Evolutionary conservation across 495 filamentous ascomycete species (phyloP).

Genomic region (Podospora pseudocomata): DNA sequence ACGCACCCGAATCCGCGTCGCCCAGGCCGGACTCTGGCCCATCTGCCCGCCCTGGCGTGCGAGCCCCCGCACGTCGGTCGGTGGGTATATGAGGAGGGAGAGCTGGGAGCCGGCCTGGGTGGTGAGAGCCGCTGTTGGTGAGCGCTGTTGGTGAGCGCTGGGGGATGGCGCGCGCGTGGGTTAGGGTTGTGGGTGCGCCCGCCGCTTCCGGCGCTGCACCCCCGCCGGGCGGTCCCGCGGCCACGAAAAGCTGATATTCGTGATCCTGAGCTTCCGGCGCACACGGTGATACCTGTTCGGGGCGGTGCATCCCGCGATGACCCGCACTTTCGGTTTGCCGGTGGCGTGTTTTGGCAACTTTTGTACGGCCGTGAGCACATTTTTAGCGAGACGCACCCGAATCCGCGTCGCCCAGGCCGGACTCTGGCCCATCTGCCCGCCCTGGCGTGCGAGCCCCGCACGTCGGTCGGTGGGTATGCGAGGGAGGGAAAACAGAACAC

Average conservation of each 20-base stretch:
- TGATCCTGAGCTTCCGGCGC: not conserved
- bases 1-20: slow-evolving; percentile 14
- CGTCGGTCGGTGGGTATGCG: slow-evolving; percentile 17
- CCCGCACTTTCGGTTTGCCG: not conserved
- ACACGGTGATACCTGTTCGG: not conserved
- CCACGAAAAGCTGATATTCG: not conserved
- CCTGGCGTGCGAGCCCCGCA: slow-evolving; percentile 10
- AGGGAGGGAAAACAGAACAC: not conserved
- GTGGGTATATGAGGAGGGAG: slow-evolving; percentile 17
- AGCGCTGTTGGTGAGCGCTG: too few species aligned
- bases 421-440: slow-evolving; percentile 6
- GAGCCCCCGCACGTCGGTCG: slow-evolving; percentile 9
- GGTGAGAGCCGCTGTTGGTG: too few species aligned
- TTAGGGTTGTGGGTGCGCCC: too few species aligned
- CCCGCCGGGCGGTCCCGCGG: too few species aligned
- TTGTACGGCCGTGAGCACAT: slow-evolving; percentile 16
- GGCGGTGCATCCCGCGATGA: not conserved
- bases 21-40: slow-evolving; percentile 3
- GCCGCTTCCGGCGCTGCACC: too few species aligned
- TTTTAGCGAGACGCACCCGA: slow-evolving; percentile 16
- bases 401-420: slow-evolving; percentile 14
- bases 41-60: slow-evolving; percentile 6
- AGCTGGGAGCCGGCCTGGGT: too few species aligned
- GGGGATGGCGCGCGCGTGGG: too few species aligned
- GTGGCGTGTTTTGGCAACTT: not conserved